Percentiles rank a stretch among this genome's conserved stretches.
Conservation (phyloP, 129 eudicot species). For the Helianthus annuus region HanXRQr2.0-SUNRISE NC_035440.2:164115271-164115770, state of each 20-base stretch:
- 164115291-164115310: constrained; percentile 44
- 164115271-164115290: constrained; percentile 24
- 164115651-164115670: neutral
- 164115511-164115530: constrained; percentile 47
- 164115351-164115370: constrained; percentile 45
- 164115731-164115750: neutral
- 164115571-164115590: neutral
- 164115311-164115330: constrained; percentile 65
- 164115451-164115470: constrained; percentile 67
- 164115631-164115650: neutral
- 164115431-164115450: constrained; percentile 40
- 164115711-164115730: neutral
- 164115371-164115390: constrained; percentile 40
- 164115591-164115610: constrained; percentile 4
- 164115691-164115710: neutral
- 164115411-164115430: constrained; percentile 37
- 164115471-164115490: constrained; percentile 43
- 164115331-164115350: constrained; percentile 66
- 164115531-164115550: neutral
- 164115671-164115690: neutral
- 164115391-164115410: constrained; percentile 44
- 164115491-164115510: constrained; percentile 34
- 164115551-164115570: constrained; percentile 1
- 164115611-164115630: neutral
- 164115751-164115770: neutral